phyloP scores from a whole-genome alignment of 208 protist genomes.

The Trypanosoma avium region DNA sequence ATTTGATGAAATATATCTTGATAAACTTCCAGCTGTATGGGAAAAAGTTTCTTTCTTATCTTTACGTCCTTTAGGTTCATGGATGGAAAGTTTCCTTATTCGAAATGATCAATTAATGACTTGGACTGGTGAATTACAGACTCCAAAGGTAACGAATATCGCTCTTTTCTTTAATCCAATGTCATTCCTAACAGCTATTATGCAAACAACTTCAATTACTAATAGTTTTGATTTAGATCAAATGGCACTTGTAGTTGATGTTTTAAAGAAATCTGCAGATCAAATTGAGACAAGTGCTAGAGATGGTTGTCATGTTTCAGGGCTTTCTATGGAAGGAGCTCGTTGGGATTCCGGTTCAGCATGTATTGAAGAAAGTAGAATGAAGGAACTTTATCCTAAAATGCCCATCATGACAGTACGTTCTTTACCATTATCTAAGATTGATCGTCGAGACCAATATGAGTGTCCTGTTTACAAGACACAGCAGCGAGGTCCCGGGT shows the following conservation, averaged over 20 bases:
- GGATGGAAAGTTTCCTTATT: slow-evolving; percentile 95
- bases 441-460: slow-evolving; percentile 95
- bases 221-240: slow-evolving; percentile 97
- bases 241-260: slow-evolving; percentile 93
- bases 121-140: slow-evolving; percentile 94
- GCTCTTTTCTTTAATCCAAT: slow-evolving; percentile 98
- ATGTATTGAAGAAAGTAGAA: slow-evolving; percentile 92
- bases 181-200: slow-evolving; percentile 99
- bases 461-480: slow-evolving; percentile 98
- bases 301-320: slow-evolving; percentile 97
- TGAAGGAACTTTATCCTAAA: slow-evolving; percentile 95
- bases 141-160: slow-evolving; percentile 95
- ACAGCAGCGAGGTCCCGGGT: slow-evolving; percentile 93
- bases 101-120: slow-evolving; percentile 94
- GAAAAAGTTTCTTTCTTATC: slow-evolving; percentile 96
- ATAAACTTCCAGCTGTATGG: slow-evolving; percentile 95
- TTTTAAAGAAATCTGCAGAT: slow-evolving; percentile 95
- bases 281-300: slow-evolving; percentile 93
- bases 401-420: slow-evolving; percentile 95
- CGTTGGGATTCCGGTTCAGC: slow-evolving; percentile 93
- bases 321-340: slow-evolving; percentile 97
- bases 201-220: slow-evolving; percentile 97
- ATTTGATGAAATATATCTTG: slow-evolving; percentile 92
- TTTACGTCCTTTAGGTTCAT: slow-evolving; percentile 91
- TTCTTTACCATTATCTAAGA: slow-evolving; percentile 90